Evolutionary conservation across 768 basidiomycete genomes (phyloP).

Genomic region (Agrocybe praecox): DNA sequence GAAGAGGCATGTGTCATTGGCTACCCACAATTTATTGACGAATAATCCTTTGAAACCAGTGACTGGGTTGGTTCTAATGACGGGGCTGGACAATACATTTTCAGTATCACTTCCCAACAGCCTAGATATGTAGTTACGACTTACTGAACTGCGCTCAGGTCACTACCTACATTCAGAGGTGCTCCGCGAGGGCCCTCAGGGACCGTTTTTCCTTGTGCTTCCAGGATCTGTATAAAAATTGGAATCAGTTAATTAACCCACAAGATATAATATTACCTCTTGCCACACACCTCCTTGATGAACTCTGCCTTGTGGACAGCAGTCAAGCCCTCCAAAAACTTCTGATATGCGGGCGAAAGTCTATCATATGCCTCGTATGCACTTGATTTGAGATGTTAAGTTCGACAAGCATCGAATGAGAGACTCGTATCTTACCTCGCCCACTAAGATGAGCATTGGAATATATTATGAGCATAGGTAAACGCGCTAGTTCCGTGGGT

Average conservation of each 20-base stretch:
- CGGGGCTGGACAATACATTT: constrained; percentile 32
- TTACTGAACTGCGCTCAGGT: constrained; percentile 53
- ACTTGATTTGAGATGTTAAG: constrained; percentile 20
- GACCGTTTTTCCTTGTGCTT: constrained; percentile 28
- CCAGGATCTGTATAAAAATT: constrained; percentile 27
- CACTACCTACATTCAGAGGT: constrained; percentile 51
- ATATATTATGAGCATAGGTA: not conserved
- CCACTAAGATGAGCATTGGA: constrained; percentile 27
- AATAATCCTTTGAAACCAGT: constrained; percentile 61
- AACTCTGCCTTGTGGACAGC: constrained; percentile 52
- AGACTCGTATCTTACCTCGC: constrained; percentile 30
- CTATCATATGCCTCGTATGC: constrained; percentile 68
- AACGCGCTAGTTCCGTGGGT: not conserved
- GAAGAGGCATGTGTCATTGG: not conserved
- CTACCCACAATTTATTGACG: constrained; percentile 48
- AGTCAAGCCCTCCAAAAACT: constrained; percentile 60
- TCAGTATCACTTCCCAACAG: not conserved
- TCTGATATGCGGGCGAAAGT: constrained; percentile 54
- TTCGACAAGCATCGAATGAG: not conserved
- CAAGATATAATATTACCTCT: not conserved
- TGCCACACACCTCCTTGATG: constrained; percentile 36
- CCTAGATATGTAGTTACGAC: too few species aligned
- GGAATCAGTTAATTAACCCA: not conserved
- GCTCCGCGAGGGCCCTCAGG: constrained; percentile 47
- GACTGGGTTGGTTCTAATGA: constrained; percentile 59